Evolutionary conservation across 192 early-diverging fungal species (phyloP), one percentile per base, ranked within the genome.

Genomic region (Umbelopsis vinacea): DNA sequence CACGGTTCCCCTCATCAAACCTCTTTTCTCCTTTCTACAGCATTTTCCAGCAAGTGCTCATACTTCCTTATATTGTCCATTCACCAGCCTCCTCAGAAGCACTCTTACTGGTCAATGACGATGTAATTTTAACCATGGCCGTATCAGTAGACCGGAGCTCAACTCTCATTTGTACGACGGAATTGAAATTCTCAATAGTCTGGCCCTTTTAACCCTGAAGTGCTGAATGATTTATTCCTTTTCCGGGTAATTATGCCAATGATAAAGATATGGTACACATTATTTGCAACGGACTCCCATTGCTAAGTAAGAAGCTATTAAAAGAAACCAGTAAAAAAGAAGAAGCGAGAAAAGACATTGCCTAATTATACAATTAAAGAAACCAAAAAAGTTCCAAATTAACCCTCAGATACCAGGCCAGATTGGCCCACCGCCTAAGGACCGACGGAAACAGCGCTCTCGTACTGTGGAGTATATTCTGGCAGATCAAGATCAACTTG

Each of bases 401-500:
- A 37, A 63, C 57, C 26, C 29, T 29, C 40, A 43, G 40, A 43
- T 43, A 7, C 6, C 40, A 43, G 29, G 29, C 29, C 1, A 2
- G 29, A 29, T 29, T 12, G 40, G 40, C 40, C 40, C 1, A 6
- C 40, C 8, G 40, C 6, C 11, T 43, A 43, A 11, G 6, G 40
- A 12, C 24, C 35, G 35, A 63, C 57, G 4, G 57, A 29, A 1
- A 63, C 57, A n/a, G 57, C 29, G 57, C 57, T 63, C 52, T 75
- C 74, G 15, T 75, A 75, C 6, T 69, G 68, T 46, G 74, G 74
- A 24, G 74, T 75, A 22, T 80, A 80, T 53, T 80, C 78, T 12
- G 78, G 78, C n/a, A 80, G 52, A 69, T 76, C 78, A 5, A 80
- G 68, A 57, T 80, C 78, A 22, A 80, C 70, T 53, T 45, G 48